phyloP scores from a whole-genome alignment of 2,329 filamentous ascomycete genomes.

The Volutella citrinella region DNA sequence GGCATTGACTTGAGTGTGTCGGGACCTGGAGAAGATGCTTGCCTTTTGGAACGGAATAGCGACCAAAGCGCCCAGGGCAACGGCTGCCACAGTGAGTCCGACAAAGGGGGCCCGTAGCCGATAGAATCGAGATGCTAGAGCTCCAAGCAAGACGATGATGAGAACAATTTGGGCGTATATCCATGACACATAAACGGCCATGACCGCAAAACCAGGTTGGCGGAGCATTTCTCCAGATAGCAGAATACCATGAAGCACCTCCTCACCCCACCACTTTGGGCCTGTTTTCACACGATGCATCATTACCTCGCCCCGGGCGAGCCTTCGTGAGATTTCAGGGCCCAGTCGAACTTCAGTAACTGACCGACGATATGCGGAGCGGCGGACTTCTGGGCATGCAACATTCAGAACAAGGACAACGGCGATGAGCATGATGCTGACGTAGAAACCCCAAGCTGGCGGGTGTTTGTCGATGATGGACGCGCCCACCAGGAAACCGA shows the following conservation, averaged over 20 bases:
- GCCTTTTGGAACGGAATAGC: constrained; percentile 74
- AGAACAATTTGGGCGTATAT: constrained; percentile 75
- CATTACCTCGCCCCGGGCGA: constrained; percentile 72
- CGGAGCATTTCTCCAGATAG: constrained; percentile 68
- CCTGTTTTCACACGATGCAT: constrained; percentile 71
- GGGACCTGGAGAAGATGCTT: constrained; percentile 63
- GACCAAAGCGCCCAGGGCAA: constrained; percentile 66
- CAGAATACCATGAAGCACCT: constrained; percentile 67
- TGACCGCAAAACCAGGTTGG: constrained; percentile 69
- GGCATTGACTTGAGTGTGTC: constrained; percentile 55
- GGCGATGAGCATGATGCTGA: constrained; percentile 66
- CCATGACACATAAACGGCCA: constrained; percentile 73
- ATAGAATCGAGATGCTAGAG: constrained; percentile 68
- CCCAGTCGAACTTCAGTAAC: constrained; percentile 61
- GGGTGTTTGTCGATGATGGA: constrained; percentile 61
- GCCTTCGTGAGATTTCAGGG: constrained; percentile 50
- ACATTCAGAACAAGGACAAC: constrained; percentile 67
- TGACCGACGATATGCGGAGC: constrained; percentile 65
- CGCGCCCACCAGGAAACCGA: constrained; percentile 72
- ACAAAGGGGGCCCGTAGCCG: constrained; percentile 61
- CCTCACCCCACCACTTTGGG: constrained; percentile 74
- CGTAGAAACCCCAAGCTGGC: constrained; percentile 74
- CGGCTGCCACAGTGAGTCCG: constrained; percentile 61
- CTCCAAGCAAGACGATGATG: constrained; percentile 68
- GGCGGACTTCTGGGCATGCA: constrained; percentile 67